Evolutionary conservation across 2,329 filamentous ascomycete species (phyloP), one percentile per base, ranked within the genome.

Genomic region (Aspergillus sp.): DNA sequence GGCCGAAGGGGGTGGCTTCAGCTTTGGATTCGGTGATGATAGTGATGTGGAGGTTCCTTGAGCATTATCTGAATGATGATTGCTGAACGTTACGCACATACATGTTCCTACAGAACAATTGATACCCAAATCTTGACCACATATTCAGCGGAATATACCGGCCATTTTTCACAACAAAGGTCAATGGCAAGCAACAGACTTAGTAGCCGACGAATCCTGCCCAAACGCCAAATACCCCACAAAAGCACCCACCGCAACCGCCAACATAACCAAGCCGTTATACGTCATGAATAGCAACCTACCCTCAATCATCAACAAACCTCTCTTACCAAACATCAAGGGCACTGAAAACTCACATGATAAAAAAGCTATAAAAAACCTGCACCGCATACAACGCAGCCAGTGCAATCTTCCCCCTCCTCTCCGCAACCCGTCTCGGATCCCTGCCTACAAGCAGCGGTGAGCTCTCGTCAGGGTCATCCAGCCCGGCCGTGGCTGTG

Each of bases 231-330:
- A 65, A 65, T 95, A 96, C 39, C 93, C 93, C 41, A 95, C 69
- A 56, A 94, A 95, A 0, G 91, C 90, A 13, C 93, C 93, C 7
- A 94, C 74, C 0, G 86, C 86, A 13, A 97, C 90, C 3, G 91
- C 81, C 56, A 95, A 71, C 93, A 98, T 98, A 58, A 98, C 84
- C 84, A 88, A 95, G 48, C 93, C 93, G 62, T 98, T 98, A 73
- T 98, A 98, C n/a, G 93, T 98, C 93, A 98, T 98, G 72, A 98
- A 98, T 19, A 98, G 73, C 52, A 98, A 77, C 93, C 91, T 97
- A 50, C 5, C 6, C 6, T 5, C 20, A 22, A 9, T 7, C 23
- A 9, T 25, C 23, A 25, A 9, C 23, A 25, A 25, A 9, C 23
- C 6, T 7, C 23, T 7, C 6, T 25, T 9, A 25, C 23, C 23